These are phyloP conservation scores for Arbutus unedo DNA, from an alignment of 148 eudicot species.

Conservation along the genomic window DNA sequence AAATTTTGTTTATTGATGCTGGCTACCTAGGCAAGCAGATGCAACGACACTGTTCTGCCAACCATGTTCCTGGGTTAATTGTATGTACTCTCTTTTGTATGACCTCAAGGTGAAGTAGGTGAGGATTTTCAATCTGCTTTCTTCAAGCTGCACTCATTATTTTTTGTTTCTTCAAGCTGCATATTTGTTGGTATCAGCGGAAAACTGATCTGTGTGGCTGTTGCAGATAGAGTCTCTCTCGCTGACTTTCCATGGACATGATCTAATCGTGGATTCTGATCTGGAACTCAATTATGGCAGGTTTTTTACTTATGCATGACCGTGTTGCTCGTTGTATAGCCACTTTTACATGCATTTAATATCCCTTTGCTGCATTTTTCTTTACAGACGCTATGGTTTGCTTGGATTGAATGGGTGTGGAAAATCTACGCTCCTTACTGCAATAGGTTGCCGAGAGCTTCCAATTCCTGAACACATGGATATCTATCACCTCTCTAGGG, in stretches of 20 bases:
- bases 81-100: slow-evolving; percentile 22
- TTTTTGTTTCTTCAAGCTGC: not conserved
- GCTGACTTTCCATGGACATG: slow-evolving; percentile 97
- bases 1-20: slow-evolving; percentile 27
- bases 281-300: slow-evolving; percentile 96
- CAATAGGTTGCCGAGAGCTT: slow-evolving; percentile 89
- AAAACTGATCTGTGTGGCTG: slow-evolving; percentile 6
- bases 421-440: slow-evolving; percentile 88
- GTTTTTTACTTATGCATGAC: slow-evolving; percentile 31
- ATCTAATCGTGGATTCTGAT: slow-evolving; percentile 81
- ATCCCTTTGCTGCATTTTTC: not conserved
- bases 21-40: slow-evolving; percentile 18
- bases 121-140: not conserved
- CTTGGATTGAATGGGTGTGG: slow-evolving; percentile 98
- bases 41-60: slow-evolving; percentile 13
- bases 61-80: slow-evolving; percentile 25
- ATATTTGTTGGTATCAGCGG: not conserved
- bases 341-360: not conserved
- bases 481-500: slow-evolving; percentile 81
- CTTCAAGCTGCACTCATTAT: not conserved
- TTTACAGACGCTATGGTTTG: slow-evolving; percentile 84
- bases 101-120: not conserved
- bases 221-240: slow-evolving; percentile 96
- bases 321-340: not conserved
- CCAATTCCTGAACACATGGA: slow-evolving; percentile 99